phyloP scores from a whole-genome alignment of 2,329 filamentous ascomycete genomes.

The Monosporascus ibericus region DNA sequence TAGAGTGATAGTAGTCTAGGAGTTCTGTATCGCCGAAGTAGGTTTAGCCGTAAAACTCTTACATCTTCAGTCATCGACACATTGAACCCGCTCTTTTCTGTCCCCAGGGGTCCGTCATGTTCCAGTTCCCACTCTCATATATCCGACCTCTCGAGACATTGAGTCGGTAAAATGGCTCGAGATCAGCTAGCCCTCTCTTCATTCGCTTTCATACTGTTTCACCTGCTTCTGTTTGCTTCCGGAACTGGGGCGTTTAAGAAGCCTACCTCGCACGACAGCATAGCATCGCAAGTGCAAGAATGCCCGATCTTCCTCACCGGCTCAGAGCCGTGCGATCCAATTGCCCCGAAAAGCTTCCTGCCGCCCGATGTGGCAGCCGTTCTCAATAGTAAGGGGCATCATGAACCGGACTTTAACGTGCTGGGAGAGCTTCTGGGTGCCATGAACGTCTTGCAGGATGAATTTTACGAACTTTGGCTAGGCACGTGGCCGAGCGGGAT shows the following conservation, averaged over 20 bases:
- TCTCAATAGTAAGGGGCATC: constrained; percentile 1
- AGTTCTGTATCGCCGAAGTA: too few species aligned
- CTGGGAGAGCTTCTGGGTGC: constrained; percentile 53
- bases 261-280: background rate
- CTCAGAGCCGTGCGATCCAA: constrained; percentile 15
- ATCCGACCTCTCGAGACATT: background rate
- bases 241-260: background rate
- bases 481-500: constrained; percentile 82
- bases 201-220: background rate
- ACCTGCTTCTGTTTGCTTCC: background rate
- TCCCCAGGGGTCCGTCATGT: background rate
- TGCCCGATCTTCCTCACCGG: constrained; percentile 17
- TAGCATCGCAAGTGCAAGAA: constrained; percentile 8
- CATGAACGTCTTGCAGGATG: constrained; percentile 67
- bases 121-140: background rate
- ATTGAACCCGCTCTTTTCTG: background rate
- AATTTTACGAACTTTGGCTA: constrained; percentile 70
- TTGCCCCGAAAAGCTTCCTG: constrained; percentile 19
- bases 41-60: background rate
- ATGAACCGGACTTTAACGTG: constrained; percentile 17
- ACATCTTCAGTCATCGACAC: too few species aligned
- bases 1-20: too few species aligned
- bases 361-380: constrained; percentile 7
- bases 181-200: background rate
- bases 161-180: background rate